A percentile compares a stretch with the other conserved stretches of the same genome.
Evolutionary conservation across 495 filamentous ascomycete genomes (phyloP).

Genomic region (Hypoxylon perforatum): DNA sequence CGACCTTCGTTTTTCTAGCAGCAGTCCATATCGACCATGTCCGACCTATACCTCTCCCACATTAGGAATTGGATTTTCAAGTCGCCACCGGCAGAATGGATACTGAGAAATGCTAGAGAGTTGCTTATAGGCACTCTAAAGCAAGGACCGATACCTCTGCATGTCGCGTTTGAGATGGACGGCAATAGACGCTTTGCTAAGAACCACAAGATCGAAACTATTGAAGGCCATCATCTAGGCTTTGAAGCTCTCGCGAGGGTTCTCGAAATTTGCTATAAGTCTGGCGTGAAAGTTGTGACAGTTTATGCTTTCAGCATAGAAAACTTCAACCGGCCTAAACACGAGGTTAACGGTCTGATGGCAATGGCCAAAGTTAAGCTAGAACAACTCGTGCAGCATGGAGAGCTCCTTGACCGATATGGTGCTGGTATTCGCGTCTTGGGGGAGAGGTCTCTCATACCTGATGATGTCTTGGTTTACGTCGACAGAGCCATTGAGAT

Average conservation of each 20-base stretch:
- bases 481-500: constrained; percentile 84
- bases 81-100: constrained; percentile 90
- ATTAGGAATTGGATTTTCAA: constrained; percentile 87
- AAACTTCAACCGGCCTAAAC: constrained; percentile 98
- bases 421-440: constrained; percentile 87
- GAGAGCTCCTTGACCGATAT: constrained; percentile 91
- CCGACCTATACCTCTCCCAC: constrained; percentile 72
- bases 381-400: constrained; percentile 88
- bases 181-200: constrained; percentile 93
- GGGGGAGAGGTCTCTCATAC: constrained; percentile 81
- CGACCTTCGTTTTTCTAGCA: constrained; percentile 38
- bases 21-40: constrained; percentile 49
- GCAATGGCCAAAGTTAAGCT: constrained; percentile 97
- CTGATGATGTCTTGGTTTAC: constrained; percentile 86
- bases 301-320: constrained; percentile 99
- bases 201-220: constrained; percentile 90
- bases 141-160: constrained; percentile 90
- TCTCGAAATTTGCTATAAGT: constrained; percentile 97
- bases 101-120: constrained; percentile 74
- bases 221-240: constrained; percentile 95
- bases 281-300: constrained; percentile 92
- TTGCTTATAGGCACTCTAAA: constrained; percentile 86
- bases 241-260: constrained; percentile 96
- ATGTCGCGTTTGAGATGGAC: constrained; percentile 99
- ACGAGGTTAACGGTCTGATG: constrained; percentile 97